Conservation (phyloP, 345 rosid genomes). For the Schrenkiella parvula region DNA sequence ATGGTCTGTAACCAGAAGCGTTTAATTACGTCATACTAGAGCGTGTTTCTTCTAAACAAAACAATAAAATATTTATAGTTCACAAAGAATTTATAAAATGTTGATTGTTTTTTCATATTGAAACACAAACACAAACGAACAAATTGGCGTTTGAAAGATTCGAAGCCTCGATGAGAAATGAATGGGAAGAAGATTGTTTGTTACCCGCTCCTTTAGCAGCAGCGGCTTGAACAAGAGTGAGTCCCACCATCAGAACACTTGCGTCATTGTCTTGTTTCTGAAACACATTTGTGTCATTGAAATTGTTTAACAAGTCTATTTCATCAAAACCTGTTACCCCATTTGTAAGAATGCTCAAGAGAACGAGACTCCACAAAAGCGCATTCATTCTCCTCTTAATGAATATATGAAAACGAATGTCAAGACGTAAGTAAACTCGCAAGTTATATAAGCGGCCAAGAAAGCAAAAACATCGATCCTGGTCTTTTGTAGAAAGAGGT, state of each 20-base stretch:
- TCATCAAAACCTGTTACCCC: constrained; percentile 7
- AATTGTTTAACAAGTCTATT: neutral
- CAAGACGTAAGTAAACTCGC: neutral
- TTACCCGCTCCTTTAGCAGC: constrained; percentile 77
- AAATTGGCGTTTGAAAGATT: neutral
- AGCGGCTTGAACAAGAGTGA: constrained; percentile 63
- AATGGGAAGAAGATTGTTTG: constrained; percentile 3
- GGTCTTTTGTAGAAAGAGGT: no score
- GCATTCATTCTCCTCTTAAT: constrained; percentile 6
- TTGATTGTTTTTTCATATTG: no score
- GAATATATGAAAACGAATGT: no score
- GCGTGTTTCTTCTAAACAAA: no score
- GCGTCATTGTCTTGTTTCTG: neutral
- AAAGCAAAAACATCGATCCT: neutral
- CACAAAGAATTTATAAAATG: no score
- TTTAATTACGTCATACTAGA: neutral
- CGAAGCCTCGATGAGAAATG: neutral
- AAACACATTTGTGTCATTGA: neutral
- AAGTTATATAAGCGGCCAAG: neutral
- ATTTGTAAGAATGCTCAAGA: constrained; percentile 15
- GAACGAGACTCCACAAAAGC: constrained; percentile 14
- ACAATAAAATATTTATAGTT: no score
- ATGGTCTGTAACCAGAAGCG: neutral
- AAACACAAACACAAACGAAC: no score
- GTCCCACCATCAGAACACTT: constrained; percentile 45